Base-by-base conservation (phyloP, 345 rosid genomes). In the Eucalyptus erythrocorys region DNA sequence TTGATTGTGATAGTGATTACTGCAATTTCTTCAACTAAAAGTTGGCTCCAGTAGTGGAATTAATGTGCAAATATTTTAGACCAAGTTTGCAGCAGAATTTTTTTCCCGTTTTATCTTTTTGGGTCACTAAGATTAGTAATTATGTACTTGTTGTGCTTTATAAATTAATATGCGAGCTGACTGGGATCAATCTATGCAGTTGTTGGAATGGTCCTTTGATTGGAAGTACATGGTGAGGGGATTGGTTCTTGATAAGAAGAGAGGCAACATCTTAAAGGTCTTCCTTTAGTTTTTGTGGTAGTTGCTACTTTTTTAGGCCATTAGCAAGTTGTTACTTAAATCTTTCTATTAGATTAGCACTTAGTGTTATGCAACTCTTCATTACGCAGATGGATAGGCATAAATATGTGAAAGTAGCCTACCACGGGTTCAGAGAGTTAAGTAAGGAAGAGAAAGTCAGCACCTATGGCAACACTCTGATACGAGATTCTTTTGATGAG, bases 211-310 rank as follows among this genome's bases (percentile, higher is more conserved):
- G 99, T 92, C 93, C 59, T 98, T 98, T 93, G 98, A 97, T 89
- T 95, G 98, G 97, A 95, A 92, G 32, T 96, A 98, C 92, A 98
- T 98, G 99, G 99, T 98, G 68, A 93, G 99, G 91, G 99, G 99
- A 50, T 90, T 98, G 94, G 99, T 98, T 89, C 95, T 98, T 48
- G 99, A 98, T 91, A 98, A 96, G 94, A 97, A 94, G 95, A 94
- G 97, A 88, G 99, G 99, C 92, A 98, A 98, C 92, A 98, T 98
- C 91, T 93, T 98, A 91, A 98, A 98, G 98, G 99, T 55, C 80
- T 48, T 88, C 43, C 64, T 48, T 87, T 76, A 37, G 82, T 40
- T 76, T 45, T 79, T 9, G 57, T 81, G 32, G 27, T 57, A 87
- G 66, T 86, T 37, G 89, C 55, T 59, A 22, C 45, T 21, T 76